Conservation (phyloP, 2,329 filamentous ascomycete species). For the Tolypocladium guangdongense region DNA sequence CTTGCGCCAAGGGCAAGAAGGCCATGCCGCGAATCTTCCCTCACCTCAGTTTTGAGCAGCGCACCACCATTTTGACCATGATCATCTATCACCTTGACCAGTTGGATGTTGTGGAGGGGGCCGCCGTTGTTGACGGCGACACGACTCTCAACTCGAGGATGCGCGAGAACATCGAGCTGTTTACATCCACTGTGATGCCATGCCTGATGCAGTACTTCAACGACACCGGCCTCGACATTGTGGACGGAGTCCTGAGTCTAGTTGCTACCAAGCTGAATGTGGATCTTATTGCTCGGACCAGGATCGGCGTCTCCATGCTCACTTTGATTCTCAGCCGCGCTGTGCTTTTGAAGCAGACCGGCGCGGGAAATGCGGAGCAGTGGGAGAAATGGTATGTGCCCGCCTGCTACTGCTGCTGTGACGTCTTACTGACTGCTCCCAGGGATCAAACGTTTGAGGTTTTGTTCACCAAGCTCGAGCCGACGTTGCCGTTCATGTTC, state of each 20-base stretch:
- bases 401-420: background rate
- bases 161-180: constrained; percentile 87
- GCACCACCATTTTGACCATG: constrained; percentile 90
- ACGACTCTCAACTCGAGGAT: constrained; percentile 60
- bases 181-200: constrained; percentile 79
- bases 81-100: constrained; percentile 89
- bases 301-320: constrained; percentile 79
- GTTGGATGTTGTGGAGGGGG: constrained; percentile 78
- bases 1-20: constrained; percentile 92
- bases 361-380: constrained; percentile 56
- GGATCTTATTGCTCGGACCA: constrained; percentile 72
- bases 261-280: constrained; percentile 77
- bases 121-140: constrained; percentile 63
- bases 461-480: constrained; percentile 81
- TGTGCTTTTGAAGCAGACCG: constrained; percentile 80
- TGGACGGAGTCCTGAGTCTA: constrained; percentile 79
- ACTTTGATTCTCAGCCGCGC: constrained; percentile 92
- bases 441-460: constrained; percentile 71
- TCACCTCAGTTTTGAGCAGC: constrained; percentile 83
- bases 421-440: constrained; percentile 17
- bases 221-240: constrained; percentile 81
- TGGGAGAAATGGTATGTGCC: constrained; percentile 66
- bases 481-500: constrained; percentile 75
- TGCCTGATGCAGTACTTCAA: constrained; percentile 83
- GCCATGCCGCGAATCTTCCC: constrained; percentile 90